Conservation (phyloP, 495 filamentous ascomycete genomes). For the Mytilinidion resinicola region DNA sequence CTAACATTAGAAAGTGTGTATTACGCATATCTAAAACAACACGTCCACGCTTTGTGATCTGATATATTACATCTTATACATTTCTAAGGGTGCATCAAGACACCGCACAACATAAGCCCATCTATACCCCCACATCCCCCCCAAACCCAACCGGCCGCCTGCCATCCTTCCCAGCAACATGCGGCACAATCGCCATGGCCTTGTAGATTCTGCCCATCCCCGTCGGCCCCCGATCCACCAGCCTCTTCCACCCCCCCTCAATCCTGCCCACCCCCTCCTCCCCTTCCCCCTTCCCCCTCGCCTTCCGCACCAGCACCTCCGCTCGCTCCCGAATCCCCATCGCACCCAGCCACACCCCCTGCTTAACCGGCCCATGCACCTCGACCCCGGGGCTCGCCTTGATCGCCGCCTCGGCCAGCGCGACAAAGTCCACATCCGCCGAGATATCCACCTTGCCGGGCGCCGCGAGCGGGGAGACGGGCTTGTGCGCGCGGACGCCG, state of each 20-base stretch:
- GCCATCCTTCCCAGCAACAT: conserved; percentile 68
- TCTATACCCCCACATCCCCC: conserved; percentile 51
- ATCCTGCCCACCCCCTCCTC: conserved; percentile 40
- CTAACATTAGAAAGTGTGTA: no score
- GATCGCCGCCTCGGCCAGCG: conserved; percentile 73
- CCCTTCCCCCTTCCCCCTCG: conserved; percentile 21
- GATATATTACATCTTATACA: no score
- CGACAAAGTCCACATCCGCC: conserved; percentile 87
- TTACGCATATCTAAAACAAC: no score
- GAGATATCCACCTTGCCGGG: conserved; percentile 80
- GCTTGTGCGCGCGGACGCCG: conserved; percentile 69
- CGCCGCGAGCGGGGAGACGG: conserved; percentile 65
- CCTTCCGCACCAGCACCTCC: conserved; percentile 52
- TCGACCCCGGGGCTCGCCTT: conserved; percentile 70
- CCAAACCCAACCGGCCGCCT: conserved; percentile 85
- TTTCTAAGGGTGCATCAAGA: no score
- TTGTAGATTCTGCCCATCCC: conserved; percentile 96
- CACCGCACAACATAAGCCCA: no score
- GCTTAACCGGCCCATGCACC: conserved; percentile 87
- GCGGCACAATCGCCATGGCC: conserved; percentile 82
- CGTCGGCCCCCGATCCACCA: conserved; percentile 68
- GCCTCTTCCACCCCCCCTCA: conserved; percentile 66
- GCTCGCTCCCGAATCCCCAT: conserved; percentile 81
- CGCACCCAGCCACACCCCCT: conserved; percentile 66
- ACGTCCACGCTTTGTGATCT: no score